These are phyloP conservation scores for Crithidia thermophila DNA, from an alignment of 208 protist species.

Conservation along the genomic window DNA sequence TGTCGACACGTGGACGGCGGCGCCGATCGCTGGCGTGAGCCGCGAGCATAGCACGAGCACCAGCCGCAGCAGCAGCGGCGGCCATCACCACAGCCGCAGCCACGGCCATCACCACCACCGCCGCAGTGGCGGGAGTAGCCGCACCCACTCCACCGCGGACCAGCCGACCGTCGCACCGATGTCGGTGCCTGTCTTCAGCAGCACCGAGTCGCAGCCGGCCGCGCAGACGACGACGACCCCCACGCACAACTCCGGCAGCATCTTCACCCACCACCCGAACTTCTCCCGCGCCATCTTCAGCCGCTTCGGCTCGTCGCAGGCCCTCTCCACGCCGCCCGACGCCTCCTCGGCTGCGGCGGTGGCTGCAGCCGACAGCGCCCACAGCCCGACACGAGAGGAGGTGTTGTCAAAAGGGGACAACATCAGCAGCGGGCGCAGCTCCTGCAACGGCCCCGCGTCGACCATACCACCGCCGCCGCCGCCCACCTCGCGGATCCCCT, in stretches of 20 bases:
- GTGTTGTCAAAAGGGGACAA: too few relatives aligned
- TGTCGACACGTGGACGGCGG: conserved; percentile 6
- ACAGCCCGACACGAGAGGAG: too few relatives aligned
- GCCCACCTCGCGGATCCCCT: conserved; percentile 16
- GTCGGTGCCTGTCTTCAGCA: conserved; percentile 11
- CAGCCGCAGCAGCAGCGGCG: conserved; percentile 12
- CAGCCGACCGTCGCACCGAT: background rate
- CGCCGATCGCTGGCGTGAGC: background rate
- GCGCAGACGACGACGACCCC: background rate
- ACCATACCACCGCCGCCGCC: conserved; percentile 17
- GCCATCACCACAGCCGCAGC: background rate
- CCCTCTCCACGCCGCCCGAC: background rate
- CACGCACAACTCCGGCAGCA: conserved; percentile 11
- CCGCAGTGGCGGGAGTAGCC: too few relatives aligned
- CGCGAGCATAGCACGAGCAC: background rate
- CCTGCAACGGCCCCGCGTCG: background rate
- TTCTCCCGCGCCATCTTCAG: conserved; percentile 1
- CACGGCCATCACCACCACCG: background rate
- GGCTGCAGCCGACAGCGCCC: too few relatives aligned
- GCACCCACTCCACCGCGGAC: too few relatives aligned
- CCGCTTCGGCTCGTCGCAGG: background rate
- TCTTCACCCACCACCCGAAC: conserved; percentile 13
- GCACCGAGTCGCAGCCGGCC: conserved; percentile 4
- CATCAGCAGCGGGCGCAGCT: background rate
- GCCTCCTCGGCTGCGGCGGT: background rate